These are phyloP conservation scores for Euryodendron excelsum DNA, from an alignment of 148 eudicot genomes.

Conservation along the genomic window DNA sequence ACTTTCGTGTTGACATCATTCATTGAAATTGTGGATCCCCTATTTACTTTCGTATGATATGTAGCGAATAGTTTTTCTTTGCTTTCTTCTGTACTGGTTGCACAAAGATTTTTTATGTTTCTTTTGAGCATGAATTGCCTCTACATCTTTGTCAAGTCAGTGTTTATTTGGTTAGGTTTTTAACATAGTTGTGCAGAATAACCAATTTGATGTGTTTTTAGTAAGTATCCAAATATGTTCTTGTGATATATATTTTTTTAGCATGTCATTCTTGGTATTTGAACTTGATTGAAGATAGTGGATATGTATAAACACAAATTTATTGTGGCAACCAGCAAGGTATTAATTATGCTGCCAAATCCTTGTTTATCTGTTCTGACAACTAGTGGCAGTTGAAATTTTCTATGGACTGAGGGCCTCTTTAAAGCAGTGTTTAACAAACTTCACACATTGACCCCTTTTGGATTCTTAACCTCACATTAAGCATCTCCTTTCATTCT, in stretches of 20 bases:
- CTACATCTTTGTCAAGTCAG: not conserved
- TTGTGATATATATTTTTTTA: not conserved
- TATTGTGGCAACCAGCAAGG: not conserved
- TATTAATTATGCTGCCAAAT: too few relatives aligned
- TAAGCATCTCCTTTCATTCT: not conserved
- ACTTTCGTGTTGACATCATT: not conserved
- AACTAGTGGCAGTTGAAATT: too few relatives aligned
- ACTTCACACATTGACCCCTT: not conserved
- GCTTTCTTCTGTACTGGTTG: too few relatives aligned
- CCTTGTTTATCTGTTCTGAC: too few relatives aligned
- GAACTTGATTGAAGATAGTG: not conserved
- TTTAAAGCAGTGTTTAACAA: not conserved
- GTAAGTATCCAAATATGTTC: not conserved
- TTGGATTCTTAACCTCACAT: not conserved
- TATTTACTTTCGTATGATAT: too few relatives aligned
- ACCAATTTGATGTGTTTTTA: not conserved
- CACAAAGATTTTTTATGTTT: too few relatives aligned
- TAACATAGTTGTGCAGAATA: not conserved
- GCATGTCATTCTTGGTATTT: not conserved
- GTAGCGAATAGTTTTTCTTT: too few relatives aligned
- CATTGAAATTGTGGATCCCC: not conserved
- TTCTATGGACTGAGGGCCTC: too few relatives aligned
- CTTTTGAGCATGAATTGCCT: not conserved
- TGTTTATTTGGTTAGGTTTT: not conserved
- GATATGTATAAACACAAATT: not conserved